Base-by-base conservation (phyloP, 306 rosid genomes). In the Corylus heterophylla region DNA sequence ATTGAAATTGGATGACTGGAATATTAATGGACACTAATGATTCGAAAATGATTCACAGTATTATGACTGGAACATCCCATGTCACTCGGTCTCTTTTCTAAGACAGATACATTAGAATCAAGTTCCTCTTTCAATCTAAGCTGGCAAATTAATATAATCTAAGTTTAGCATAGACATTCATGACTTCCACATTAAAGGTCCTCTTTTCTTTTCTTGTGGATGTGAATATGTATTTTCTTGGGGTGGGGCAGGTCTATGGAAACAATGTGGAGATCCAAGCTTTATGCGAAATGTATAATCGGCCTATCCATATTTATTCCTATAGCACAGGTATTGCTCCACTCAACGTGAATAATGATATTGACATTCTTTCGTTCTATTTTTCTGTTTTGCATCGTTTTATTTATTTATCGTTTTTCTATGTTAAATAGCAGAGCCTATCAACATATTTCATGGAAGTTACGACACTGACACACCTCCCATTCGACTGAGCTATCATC, bases 241-340 rank as follows among this genome's bases (percentile, higher is more conserved):
- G 58, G 44, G 18, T 80, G 54, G 84, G 84, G 78, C 91, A 95
- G 99, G 99, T 91, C 64, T 95, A 93, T 52, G 99, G 99, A 68
- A 95, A 95, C 83, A 95, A 95, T 88, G 88, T 80, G 78, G 99
- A 95, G 92, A 95, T 95, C 80, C 99, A 95, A 83, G 97, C 93
- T 45, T 82, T 95, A 74, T 90, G 88, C 73, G 99, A 95, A 84
- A 95, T 95, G 97, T 95, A 95, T 62, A 95, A 95, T 82, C 90
- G 99, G 59, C 99, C 97, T 29, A 93, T 95, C 82, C 98, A 95
- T 86, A 95, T 95, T 55, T 91, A 90, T 84, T 90, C 93, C 58
- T 91, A 95, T 76, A 71, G 89, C 82, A 89, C 89, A 82, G 99
- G 99, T 93, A 39, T 71, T 58, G 44, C 54, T 44, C 69, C 75